Percentiles rank a stretch among this genome's conserved stretches.
Conservation (phyloP, 768 basidiomycete genomes). For the Tricholoma sp. region DNA sequence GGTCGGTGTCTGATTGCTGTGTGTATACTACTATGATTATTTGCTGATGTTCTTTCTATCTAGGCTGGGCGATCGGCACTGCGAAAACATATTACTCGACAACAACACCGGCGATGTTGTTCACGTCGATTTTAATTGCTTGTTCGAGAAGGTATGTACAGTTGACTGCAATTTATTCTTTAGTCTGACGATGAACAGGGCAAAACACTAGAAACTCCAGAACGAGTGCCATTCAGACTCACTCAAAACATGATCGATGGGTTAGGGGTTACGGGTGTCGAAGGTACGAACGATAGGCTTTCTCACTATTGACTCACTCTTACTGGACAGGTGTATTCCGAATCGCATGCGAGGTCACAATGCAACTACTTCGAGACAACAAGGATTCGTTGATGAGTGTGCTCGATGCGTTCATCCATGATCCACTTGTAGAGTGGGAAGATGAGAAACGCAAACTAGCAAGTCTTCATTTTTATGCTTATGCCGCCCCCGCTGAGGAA, state of each 20-base stretch:
- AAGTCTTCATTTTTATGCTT: conserved; percentile 9
- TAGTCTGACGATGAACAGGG: conserved; percentile 36
- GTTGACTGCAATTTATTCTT: background rate
- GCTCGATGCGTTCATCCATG: conserved; percentile 94
- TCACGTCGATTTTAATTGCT: conserved; percentile 96
- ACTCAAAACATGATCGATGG: conserved; percentile 93
- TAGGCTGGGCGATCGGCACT: conserved; percentile 96
- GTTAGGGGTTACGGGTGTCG: conserved; percentile 87
- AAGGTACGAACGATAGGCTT: conserved; percentile 51
- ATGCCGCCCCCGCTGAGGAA: background rate
- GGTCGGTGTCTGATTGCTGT: conserved; percentile 43
- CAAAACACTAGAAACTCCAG: conserved; percentile 80
- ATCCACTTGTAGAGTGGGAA: conserved; percentile 95
- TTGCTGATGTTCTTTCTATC: background rate
- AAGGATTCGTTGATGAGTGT: conserved; percentile 93
- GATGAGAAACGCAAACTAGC: conserved; percentile 71
- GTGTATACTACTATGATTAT: background rate
- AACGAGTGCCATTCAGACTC: conserved; percentile 90
- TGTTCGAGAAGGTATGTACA: conserved; percentile 82
- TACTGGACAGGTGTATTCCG: conserved; percentile 70
- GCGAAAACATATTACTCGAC: conserved; percentile 95
- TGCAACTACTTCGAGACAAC: conserved; percentile 84
- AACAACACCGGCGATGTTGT: conserved; percentile 83
- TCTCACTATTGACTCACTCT: background rate
- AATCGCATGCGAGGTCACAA: conserved; percentile 84